Percentiles rank a stretch among this genome's conserved stretches.
Conservation (phyloP, 352 stramenopile species). For the Globisporangium cederbergense region DNA sequence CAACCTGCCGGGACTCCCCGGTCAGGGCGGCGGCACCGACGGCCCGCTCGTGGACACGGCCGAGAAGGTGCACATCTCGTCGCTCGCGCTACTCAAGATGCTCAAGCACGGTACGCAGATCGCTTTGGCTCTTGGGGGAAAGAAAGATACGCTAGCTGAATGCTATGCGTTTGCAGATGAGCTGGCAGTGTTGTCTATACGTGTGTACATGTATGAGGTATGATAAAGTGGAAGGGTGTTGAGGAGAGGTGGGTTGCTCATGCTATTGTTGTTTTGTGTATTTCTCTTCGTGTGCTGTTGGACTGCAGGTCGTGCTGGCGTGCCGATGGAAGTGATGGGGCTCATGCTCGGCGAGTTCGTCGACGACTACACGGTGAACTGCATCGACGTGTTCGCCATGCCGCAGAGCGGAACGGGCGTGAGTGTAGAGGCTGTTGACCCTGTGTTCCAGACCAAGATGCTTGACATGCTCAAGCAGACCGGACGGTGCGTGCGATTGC, state of each 20-base stretch:
- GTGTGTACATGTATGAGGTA: background rate
- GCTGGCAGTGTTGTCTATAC: background rate
- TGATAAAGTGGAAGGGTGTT: too few species aligned
- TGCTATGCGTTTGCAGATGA: too few species aligned
- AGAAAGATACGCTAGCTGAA: background rate
- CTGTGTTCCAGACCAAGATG: slow-evolving; percentile 99
- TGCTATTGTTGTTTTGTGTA: background rate
- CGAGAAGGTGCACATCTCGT: slow-evolving; percentile 99
- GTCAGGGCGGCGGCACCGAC: slow-evolving; percentile 78
- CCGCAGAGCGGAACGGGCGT: slow-evolving; percentile 95
- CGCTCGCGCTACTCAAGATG: slow-evolving; percentile 99
- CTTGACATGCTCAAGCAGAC: slow-evolving; percentile 99
- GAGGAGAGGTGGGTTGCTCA: background rate
- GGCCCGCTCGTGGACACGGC: slow-evolving; percentile 94
- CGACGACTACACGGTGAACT: slow-evolving; percentile 99
- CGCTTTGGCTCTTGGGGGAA: background rate
- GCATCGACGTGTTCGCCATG: slow-evolving; percentile 99
- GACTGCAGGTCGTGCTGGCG: slow-evolving; percentile 88
- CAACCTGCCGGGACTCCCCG: slow-evolving; percentile 73
- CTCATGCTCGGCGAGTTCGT: slow-evolving; percentile 99
- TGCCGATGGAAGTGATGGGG: slow-evolving; percentile 99
- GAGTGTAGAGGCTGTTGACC: slow-evolving; percentile 98
- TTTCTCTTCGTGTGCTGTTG: background rate
- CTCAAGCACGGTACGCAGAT: slow-evolving; percentile 94
- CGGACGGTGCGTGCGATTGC: slow-evolving; percentile 52